Base-by-base conservation (phyloP, 2,329 filamentous ascomycete genomes). In the Nannizzia gypsea region DNA sequence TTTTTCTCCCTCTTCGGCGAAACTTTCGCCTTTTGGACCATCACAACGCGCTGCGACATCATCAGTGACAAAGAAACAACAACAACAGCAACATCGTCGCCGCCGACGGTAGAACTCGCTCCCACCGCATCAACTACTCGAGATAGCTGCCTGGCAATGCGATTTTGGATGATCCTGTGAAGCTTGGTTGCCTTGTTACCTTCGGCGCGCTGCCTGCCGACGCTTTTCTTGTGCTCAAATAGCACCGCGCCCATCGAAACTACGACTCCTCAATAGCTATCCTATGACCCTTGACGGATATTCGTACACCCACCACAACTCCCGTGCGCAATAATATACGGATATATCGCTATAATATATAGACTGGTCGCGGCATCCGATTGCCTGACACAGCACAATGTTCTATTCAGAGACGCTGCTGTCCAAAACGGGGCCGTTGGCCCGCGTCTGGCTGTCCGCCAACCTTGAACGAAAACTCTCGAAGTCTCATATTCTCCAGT, bases 381-480 rank as follows among this genome's bases (percentile, higher is more conserved):
- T 15, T 50, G 44, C 20, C 44, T 15, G 22, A 24, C n/a, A 5
- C 22, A 31, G 50, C 50, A 20, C 28, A n/a, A 99, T 99, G 93
- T 99, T 99, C 77, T 97, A 96, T 75, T 96, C 93, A 59, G 90
- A 96, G 79, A 90, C 90, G 59, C 83, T 99, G 62, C 83, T 99
- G 68, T 90, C 91, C 73, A 96, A 96, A 85, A 96, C 90, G 68
- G 93, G 93, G 79, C 92, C 93, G 70, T 78, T 99, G 80, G 93
- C 93, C 76, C 89, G 90, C 71, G 91, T 97, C 77, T 99, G 93
- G 93, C 83, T 97, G 63, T 96, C 93, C 34, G 90, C 93, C 78
- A 99, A 97, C 76, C 81, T 97, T 65, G 93, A 97, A 82, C 90
- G 92, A 80, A 99, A 97, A 78, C 85, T 99, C 62, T 95, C 91